Percentiles rank a stretch among this genome's conserved stretches.
Conservation (phyloP, 352 stramenopile species). For the Phytopythium mirpurense region DNA sequence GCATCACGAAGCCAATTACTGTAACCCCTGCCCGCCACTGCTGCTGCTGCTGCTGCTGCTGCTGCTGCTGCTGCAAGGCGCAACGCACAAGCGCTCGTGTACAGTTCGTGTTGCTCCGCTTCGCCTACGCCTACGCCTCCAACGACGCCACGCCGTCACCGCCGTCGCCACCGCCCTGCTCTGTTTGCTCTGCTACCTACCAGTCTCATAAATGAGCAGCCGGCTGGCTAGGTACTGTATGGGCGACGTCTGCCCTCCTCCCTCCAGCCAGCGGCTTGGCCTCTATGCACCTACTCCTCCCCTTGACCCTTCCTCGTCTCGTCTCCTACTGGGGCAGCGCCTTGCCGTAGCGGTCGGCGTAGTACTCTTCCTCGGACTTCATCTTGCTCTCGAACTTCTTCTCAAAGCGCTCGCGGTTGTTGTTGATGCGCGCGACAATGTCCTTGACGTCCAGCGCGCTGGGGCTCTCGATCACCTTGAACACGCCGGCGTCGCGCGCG, state of each 20-base stretch:
- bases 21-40: no score
- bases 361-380: slow-evolving; percentile 91
- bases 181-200: no score
- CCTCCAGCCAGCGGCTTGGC: background rate
- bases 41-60: no score
- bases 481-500: slow-evolving; percentile 77
- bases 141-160: no score
- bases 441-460: slow-evolving; percentile 79
- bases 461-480: slow-evolving; percentile 70
- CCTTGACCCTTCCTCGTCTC: no score
- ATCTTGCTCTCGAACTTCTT: slow-evolving; percentile 93
- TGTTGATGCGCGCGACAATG: slow-evolving; percentile 87
- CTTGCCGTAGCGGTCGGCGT: slow-evolving; percentile 85
- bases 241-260: background rate
- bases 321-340: slow-evolving; percentile 48
- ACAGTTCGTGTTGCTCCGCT: background rate
- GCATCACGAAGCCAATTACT: slow-evolving; percentile 4
- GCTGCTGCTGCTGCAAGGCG: no score
- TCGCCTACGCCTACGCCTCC: no score
- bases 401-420: slow-evolving; percentile 87
- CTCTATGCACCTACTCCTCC: slow-evolving; percentile 3
- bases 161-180: background rate
- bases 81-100: background rate
- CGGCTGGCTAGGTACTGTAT: no score
- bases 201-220: background rate